Conservation (phyloP, 1,284 basidiomycete species). For the Phellopilus nigrolimitatus region DNA sequence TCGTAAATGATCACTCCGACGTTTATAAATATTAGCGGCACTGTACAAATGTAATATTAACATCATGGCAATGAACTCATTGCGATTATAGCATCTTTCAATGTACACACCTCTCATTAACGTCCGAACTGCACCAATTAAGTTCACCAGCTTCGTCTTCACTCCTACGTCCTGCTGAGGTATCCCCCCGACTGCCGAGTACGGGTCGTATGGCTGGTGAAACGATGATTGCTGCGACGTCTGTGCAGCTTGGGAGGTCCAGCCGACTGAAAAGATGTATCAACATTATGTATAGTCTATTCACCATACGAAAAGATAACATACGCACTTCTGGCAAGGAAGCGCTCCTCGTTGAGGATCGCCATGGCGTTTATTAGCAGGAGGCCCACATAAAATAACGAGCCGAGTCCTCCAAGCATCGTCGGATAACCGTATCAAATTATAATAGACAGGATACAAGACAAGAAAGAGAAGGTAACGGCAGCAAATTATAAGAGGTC, state of each 20-base stretch:
- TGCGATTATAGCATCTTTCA: neutral
- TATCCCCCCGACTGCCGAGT: constrained; percentile 48
- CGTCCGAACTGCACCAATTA: constrained; percentile 91
- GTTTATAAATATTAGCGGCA: constrained; percentile 84
- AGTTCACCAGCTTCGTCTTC: constrained; percentile 84
- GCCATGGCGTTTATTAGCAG: constrained; percentile 92
- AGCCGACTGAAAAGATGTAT: constrained; percentile 66
- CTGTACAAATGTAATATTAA: constrained; percentile 38
- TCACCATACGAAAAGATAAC: constrained; percentile 1
- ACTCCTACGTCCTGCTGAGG: constrained; percentile 60
- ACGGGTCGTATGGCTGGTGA: constrained; percentile 60
- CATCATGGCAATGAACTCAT: constrained; percentile 11
- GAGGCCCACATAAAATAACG: constrained; percentile 67
- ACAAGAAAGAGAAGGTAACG: too few relatives aligned
- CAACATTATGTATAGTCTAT: constrained; percentile 17
- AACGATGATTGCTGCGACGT: constrained; percentile 51
- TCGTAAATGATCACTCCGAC: constrained; percentile 81
- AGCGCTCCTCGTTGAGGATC: constrained; percentile 91
- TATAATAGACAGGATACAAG: too few relatives aligned
- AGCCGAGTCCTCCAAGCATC: constrained; percentile 60
- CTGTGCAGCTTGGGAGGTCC: constrained; percentile 65
- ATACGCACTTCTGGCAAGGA: constrained; percentile 83
- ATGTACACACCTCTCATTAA: constrained; percentile 85
- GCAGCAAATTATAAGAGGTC: too few relatives aligned
- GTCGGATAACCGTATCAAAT: too few relatives aligned